phyloP scores from a whole-genome alignment of 2,329 filamentous ascomycete genomes.

The Diaporthe ampelina region DNA sequence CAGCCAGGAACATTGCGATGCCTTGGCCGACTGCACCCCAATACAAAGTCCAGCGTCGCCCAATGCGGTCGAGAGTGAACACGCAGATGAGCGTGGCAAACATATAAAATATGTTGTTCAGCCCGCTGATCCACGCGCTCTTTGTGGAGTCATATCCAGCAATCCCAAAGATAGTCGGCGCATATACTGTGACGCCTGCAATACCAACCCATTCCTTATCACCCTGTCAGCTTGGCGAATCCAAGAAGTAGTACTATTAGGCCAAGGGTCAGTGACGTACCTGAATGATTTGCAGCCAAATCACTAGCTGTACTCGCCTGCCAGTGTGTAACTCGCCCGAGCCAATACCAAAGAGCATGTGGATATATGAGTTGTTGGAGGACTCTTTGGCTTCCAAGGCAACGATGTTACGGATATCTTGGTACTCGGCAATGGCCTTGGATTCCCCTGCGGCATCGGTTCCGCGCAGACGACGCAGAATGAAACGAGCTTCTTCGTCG shows the following conservation, averaged over 20 bases:
- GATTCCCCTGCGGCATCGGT: constrained; percentile 32
- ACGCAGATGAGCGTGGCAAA: constrained; percentile 78
- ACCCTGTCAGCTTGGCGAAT: not conserved
- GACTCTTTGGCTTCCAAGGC: constrained; percentile 73
- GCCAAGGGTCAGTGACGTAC: not conserved
- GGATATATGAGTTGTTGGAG: constrained; percentile 69
- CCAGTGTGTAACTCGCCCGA: constrained; percentile 76
- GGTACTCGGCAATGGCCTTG: constrained; percentile 50
- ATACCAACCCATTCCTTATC: constrained; percentile 74
- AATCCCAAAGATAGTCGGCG: constrained; percentile 73
- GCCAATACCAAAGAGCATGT: constrained; percentile 77
- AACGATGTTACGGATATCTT: constrained; percentile 76
- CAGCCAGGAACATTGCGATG: constrained; percentile 77
- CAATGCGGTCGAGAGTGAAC: constrained; percentile 78
- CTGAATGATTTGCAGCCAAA: constrained; percentile 81
- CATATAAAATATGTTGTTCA: constrained; percentile 67
- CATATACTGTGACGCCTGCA: constrained; percentile 75
- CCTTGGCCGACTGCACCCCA: constrained; percentile 76
- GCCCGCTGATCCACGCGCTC: constrained; percentile 74
- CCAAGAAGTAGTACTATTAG: not conserved
- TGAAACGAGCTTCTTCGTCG: constrained; percentile 38
- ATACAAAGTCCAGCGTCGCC: constrained; percentile 77
- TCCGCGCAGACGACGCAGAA: constrained; percentile 37
- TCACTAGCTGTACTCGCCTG: constrained; percentile 76
- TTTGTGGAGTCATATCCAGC: constrained; percentile 74